Evolutionary conservation across 2,329 filamentous ascomycete genomes (phyloP), one percentile per base, ranked within the genome.

Genomic region (Camillea tinctor): DNA sequence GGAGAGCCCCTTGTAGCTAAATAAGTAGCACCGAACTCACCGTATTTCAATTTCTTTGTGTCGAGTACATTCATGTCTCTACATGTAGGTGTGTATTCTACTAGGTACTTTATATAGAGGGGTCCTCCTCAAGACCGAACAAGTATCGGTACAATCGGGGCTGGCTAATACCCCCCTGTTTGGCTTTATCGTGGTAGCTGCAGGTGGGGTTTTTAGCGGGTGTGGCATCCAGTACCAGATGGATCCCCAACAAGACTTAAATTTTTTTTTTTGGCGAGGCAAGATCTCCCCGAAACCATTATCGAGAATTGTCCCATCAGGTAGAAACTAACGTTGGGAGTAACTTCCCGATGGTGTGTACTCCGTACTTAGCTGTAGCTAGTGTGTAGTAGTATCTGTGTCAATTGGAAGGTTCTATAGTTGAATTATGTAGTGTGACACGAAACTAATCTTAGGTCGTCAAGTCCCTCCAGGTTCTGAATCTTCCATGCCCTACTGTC

Each of bases 181-280:
- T 20, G 49, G n/a, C 54, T 56, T 15, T 59, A 60, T 21, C 59
- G 22, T 54, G 50, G 59, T 55, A 65, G 62, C 56, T 55, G 56
- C 59, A 30, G 50, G 55, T 26, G 17, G 36, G 49, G 52, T 62
- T 58, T 63, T 56, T 58, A 61, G 62, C 67, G 68, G 64, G 65
- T 67, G 66, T 68, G 62, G 68, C 62, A 77, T 77, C 76, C 76
- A 79, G 77, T 73, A n/a, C 77, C 73, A 76, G 75, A 74, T 74
- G 74, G 75, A 77, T 71, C 68, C 72, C 72, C 72, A 73, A 74
- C 72, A 73, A 74, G 68, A 71, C 66, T 61, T 65, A 68, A 69
- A 69, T 60, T 67, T 69, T 73, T 40, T 73, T 40, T 67, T 68
- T 70, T 71, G 71, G 64, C 69, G 68, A 66, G 66, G 59, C n/a